Percentiles rank a stretch among this genome's conserved stretches.
phyloP scores from a whole-genome alignment of 1,284 basidiomycete genomes.

The Moniliophthora roreri region DNA sequence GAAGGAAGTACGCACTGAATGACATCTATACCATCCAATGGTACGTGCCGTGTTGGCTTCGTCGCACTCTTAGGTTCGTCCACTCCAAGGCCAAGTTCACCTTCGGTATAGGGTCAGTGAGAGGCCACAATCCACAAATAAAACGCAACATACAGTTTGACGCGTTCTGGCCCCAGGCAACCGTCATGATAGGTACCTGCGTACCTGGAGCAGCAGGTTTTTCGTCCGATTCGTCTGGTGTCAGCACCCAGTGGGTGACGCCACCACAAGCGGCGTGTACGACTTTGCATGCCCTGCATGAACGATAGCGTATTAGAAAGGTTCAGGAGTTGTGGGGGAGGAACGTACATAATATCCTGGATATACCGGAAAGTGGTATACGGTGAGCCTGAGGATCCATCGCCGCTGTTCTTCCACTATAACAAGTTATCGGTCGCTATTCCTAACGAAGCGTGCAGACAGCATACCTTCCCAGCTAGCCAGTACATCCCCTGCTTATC shows the following conservation, averaged over 20 bases:
- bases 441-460: background rate
- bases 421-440: conserved; percentile 19
- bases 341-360: conserved; percentile 66
- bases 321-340: conserved; percentile 6
- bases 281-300: conserved; percentile 69
- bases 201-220: background rate
- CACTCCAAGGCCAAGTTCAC: conserved; percentile 81
- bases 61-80: conserved; percentile 86
- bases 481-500: conserved; percentile 84
- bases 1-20: conserved; percentile 47
- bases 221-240: conserved; percentile 49
- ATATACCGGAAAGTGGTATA: conserved; percentile 62
- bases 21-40: conserved; percentile 76
- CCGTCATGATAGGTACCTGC: conserved; percentile 74
- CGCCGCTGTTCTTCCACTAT: conserved; percentile 91
- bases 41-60: conserved; percentile 75
- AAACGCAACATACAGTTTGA: conserved; percentile 53
- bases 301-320: conserved; percentile 6
- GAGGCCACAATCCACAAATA: background rate
- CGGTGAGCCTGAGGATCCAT: conserved; percentile 47
- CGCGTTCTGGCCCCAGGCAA: conserved; percentile 85
- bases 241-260: conserved; percentile 85
- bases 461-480: conserved; percentile 75
- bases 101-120: conserved; percentile 28
- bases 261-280: conserved; percentile 73